Conservation (phyloP, 1,284 basidiomycete genomes). For the Psilocybe mexicana region DNA sequence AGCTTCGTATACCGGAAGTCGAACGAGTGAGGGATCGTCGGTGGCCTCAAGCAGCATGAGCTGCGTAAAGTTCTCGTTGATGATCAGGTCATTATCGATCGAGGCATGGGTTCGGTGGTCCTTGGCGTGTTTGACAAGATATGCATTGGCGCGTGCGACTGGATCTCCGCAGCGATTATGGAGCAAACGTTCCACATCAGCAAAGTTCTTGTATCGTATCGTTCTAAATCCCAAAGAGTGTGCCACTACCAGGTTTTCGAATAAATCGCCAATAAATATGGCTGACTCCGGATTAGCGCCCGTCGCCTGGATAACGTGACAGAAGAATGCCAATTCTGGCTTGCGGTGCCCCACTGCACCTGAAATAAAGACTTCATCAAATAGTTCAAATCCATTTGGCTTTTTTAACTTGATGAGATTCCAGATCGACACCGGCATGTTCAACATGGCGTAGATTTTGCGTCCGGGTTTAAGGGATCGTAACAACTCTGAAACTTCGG, state of each 20-base stretch:
- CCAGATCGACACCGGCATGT: constrained; percentile 58
- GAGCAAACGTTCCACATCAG: constrained; percentile 44
- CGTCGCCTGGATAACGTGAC: constrained; percentile 33
- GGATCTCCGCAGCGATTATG: constrained; percentile 51
- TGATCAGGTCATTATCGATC: not conserved
- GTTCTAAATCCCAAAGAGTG: constrained; percentile 56
- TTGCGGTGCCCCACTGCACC: not conserved
- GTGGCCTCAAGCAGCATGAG: constrained; percentile 59
- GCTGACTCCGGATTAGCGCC: constrained; percentile 42
- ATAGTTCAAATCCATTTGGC: not conserved
- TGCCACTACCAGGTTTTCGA: constrained; percentile 59
- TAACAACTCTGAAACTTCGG: constrained; percentile 46
- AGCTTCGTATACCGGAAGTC: constrained; percentile 29
- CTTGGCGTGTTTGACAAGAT: constrained; percentile 37
- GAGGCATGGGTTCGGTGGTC: constrained; percentile 29
- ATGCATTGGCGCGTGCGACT: constrained; percentile 41
- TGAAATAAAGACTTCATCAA: not conserved
- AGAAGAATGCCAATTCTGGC: not conserved
- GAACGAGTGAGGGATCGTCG: constrained; percentile 40
- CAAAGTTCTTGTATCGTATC: constrained; percentile 48
- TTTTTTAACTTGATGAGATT: not conserved
- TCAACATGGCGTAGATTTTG: constrained; percentile 57
- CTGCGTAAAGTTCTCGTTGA: constrained; percentile 48
- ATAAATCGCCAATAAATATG: constrained; percentile 60
- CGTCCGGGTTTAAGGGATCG: constrained; percentile 46